Base-by-base conservation (phyloP, 1,139 yeast species). In the Nakaseomyces uthaithaninus region DNA sequence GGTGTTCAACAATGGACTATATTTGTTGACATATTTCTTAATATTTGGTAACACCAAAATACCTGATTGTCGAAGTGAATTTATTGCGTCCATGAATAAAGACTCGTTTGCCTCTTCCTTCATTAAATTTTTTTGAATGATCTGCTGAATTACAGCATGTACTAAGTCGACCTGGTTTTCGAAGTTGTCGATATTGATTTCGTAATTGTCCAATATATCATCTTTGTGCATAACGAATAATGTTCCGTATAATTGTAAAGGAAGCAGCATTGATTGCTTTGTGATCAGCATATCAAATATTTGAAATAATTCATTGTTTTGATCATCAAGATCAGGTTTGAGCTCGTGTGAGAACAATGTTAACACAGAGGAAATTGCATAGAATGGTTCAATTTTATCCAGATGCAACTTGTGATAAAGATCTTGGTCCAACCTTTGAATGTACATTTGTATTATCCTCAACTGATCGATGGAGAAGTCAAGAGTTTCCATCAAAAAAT, bases 311-410 rank as follows among this genome's bases (percentile, higher is more conserved):
- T 44, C 37, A 27, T 48, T 44, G n/a, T 41, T 42, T 14, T 39
- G 19, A 18, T 42, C 40, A 35, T 30, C 12, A 25, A 37, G 40
- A 9, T 26, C 19, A 1, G 55, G 52, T 38, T 54, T 51, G 24
- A 56, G 35, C 48, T 86, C 91, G 59, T 91, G 97, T 11, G 93
- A 68, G 59, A 79, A 85, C 37, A 85, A 53, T 0, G 97, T 86
- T 36, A 91, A 67, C 1, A 89, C 66, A 1, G 93, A 74, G 10
- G 95, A 81, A 9, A 91, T 60, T 0, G 86, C 84, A 52, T 72
- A 81, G 45, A 77, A 75, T 0, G 82, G 80, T 36, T 66, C 64
- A 0, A 74, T 57, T 11, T 63, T 62, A 30, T 66, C 66, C 14
- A 84, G 53, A 16, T 75, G 66, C 8, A 83, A 56, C 11, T 72